Percentiles rank a stretch among this genome's conserved stretches.
phyloP scores from a whole-genome alignment of 1,139 yeast genomes.

The Sugiyamaella paludigena region DNA sequence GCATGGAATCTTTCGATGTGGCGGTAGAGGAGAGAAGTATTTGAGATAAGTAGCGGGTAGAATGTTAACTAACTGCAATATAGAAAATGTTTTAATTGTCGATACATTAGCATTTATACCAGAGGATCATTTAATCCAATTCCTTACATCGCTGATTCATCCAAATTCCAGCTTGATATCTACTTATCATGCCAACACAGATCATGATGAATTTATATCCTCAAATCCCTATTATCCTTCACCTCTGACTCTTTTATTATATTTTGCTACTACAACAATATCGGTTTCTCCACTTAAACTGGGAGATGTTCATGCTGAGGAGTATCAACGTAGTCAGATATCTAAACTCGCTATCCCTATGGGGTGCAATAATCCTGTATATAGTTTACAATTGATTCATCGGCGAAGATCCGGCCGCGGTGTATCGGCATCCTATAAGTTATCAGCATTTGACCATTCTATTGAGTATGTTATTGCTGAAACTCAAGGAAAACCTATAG shows the following conservation, averaged over 20 bases:
- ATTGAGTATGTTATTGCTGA: conserved; percentile 43
- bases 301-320: conserved; percentile 43
- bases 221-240: conserved; percentile 47
- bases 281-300: conserved; percentile 48
- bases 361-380: conserved; percentile 49
- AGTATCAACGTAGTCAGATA: conserved; percentile 46
- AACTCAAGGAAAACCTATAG: conserved; percentile 38
- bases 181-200: conserved; percentile 47
- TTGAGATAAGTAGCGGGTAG: too few relatives aligned
- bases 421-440: conserved; percentile 51
- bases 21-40: too few relatives aligned
- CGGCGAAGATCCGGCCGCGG: conserved; percentile 86
- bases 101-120: conserved; percentile 69
- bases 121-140: conserved; percentile 47
- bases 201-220: conserved; percentile 13
- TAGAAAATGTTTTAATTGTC: conserved; percentile 44
- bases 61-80: conserved; percentile 2
- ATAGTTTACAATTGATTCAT: conserved; percentile 55
- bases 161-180: conserved; percentile 59
- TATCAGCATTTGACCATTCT: conserved; percentile 53
- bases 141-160: conserved; percentile 54
- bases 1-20: not conserved
- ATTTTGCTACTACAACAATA: conserved; percentile 69
- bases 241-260: conserved; percentile 50
- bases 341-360: conserved; percentile 49